Evolutionary conservation across 306 rosid species (phyloP), one percentile per base, ranked within the genome.

Genomic region (Dicorynia guianensis): DNA sequence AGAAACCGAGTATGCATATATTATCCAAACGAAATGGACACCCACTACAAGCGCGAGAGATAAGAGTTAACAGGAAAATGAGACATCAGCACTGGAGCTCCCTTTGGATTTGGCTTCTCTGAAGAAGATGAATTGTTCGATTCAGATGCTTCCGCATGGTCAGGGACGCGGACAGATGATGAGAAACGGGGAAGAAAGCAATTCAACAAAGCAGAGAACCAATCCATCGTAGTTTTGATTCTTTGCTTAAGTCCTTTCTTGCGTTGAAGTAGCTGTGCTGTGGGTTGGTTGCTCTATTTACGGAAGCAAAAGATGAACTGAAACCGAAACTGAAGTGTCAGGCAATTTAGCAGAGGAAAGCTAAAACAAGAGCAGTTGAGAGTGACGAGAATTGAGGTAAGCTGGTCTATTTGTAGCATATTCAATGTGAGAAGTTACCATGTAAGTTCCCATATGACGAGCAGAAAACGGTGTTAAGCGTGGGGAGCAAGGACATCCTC

Each of bases 21-120:
- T 38, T 2, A 38, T 38, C 7, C 42, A 38, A 5, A 1, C 7
- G 3, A 38, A 5, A 1, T 38, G 9, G n/a, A 4, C 18, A 49
- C 8, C 19, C 8, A 49, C 55, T 55, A 39, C 67, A 62, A 4
- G 9, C 67, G 48, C 0, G 67, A 62, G 10, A 7, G 0, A 39
- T 62, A 39, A 18, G 62, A 56, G 62, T 56, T 56, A n/a, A 19
- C 7, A 8, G 62, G 62, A n/a, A 56, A 56, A 11, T 56, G 11
- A 20, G 62, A 56, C 9, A 56, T 0, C 15, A 56, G 3, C 4
- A 56, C 11, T 8, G 62, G 62, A 56, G 62, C 62, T 20, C 62
- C 38, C 62, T 56, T 56, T 56, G 62, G 4, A 11, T 63, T 40
- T 18, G 34, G 50, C 0, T 39, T 63, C 34, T 39, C 34, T 0